phyloP scores from a whole-genome alignment of 73 alveolate genomes.

The Symbiodinium pilosum region DNA sequence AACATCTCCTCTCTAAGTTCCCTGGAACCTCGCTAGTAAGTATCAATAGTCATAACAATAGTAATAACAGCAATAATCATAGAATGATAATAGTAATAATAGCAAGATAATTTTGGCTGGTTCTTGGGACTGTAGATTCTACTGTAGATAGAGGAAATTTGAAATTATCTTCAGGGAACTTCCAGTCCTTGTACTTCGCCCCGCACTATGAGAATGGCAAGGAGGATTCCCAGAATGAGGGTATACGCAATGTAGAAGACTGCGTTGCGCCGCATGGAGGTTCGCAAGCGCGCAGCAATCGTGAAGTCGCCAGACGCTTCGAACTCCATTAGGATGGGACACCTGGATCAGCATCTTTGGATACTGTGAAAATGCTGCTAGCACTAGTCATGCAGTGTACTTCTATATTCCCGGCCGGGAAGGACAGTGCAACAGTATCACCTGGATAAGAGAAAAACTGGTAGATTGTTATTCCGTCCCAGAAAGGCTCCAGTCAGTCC shows the following conservation, averaged over 20 bases:
- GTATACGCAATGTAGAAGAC: constrained; percentile 45
- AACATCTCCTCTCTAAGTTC: background rate
- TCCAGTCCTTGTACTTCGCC: constrained; percentile 14
- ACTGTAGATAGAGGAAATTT: too few relatives aligned
- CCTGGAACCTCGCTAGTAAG: background rate
- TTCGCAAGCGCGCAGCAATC: constrained; percentile 2
- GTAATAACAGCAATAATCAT: too few relatives aligned
- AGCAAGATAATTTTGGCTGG: background rate
- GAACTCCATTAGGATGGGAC: constrained; percentile 88
- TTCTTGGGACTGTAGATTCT: too few relatives aligned
- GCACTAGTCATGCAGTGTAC: background rate
- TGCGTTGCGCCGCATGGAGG: constrained; percentile 78
- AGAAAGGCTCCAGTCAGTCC: too few relatives aligned
- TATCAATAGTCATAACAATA: too few relatives aligned
- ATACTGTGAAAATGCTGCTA: too few relatives aligned
- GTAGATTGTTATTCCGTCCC: background rate
- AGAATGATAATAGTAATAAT: too few relatives aligned
- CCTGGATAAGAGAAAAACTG: too few relatives aligned
- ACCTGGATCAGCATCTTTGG: too few relatives aligned
- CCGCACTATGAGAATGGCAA: constrained; percentile 33
- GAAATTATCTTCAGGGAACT: too few relatives aligned
- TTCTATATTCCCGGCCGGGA: background rate
- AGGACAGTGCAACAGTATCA: background rate
- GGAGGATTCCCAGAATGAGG: constrained; percentile 17
- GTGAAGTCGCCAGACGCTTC: constrained; percentile 71